Base-by-base conservation (phyloP, 768 basidiomycete genomes). In the Lactarius hengduanensis region DNA sequence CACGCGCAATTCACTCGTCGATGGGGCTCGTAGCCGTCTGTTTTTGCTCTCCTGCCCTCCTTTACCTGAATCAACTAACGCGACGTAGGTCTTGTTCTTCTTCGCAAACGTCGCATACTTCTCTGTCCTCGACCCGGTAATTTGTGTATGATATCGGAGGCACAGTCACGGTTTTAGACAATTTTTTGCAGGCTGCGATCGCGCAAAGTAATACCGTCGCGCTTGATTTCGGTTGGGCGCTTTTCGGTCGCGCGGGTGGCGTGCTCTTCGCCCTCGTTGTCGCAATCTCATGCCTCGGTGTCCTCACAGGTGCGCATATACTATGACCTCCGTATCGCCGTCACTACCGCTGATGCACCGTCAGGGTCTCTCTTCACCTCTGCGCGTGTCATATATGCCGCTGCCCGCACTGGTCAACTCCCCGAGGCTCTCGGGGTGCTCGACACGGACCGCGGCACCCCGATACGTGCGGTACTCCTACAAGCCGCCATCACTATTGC, bases 51-150 rank as follows among this genome's bases (percentile, higher is more conserved):
- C 16, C 30, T 5, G 4, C 8, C 9, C 34, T 43, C 20, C 20
- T 45, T 34, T 28, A 34, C 53, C 28, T 4, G 9, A 54, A 4
- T 43, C 9, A 11, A 34, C 6, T 38, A 20, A 57, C 32, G 22
- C 34, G 47, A 28, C 26, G 9, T 40, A 63, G 63, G 41, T 58
- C 41, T 36, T 63, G 45, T 58, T 58, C 43, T 58, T 63, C 43
- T 34, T 57, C 30, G 63, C 57, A 16, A 63, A 63, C 45, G 63
- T 58, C 22, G 56, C 63, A 15, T 63, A 63, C 10, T 38, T 63
- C 22, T 63, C 63, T 28, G 63, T 63, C 57, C 63, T 63, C 15
- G 63, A 63, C 40, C 40, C n/a, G 43, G 62, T 62, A 62, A 56
- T 4, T 38, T 28, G 8, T 6, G 7, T 8, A 30, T 55, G 28